Base-by-base conservation (phyloP, 352 stramenopile species). In the Halophytophthora batemanensis region DNA sequence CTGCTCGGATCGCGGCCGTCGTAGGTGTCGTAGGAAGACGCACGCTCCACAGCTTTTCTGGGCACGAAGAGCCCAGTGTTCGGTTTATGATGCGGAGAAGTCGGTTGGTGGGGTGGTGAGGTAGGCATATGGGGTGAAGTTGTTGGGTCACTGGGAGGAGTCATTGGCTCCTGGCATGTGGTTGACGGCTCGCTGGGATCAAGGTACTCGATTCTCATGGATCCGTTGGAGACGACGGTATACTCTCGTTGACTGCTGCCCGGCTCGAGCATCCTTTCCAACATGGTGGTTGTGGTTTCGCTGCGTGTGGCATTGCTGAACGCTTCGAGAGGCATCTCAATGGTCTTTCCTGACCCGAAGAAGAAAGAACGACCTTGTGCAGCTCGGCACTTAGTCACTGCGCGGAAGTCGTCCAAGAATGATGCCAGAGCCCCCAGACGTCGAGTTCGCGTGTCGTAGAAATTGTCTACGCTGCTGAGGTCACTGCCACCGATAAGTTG, bases 171-270 rank as follows among this genome's bases (percentile, higher is more conserved):
- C 51, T 43, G 42, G 39, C 40, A 43, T 40, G 64, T 66, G 34
- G n/a, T 69, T 17, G 64, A 19, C 39, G 64, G 56, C 33, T 73
- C 60, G n/a, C 47, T 73, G 50, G 64, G 56, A 21, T 73, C 22
- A 34, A 73, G 56, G 22, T 73, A 63, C 38, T 73, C 64, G n/a
- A 73, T 45, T 46, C 59, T 66, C 64, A 73, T 73, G 7, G 64
- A 69, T 29, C 64, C 64, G 13, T 73, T 73, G 8, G 64, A 73
- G 25, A 60, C 44, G 1, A 62, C 37, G 2, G 59, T 64, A 13
- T 29, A 54, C 2, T 68, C 13, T 15, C 58, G 47, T 34, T 71
- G 61, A 15, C 58, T 62, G 7, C 37, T 53, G 3, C 53, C 59
- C 22, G 59, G 53, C 18, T 68, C 64, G 14, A 65, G 53, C 39